Evolutionary conservation across 768 basidiomycete species (phyloP), one percentile per base, ranked within the genome.

Genomic region (Mycena crocata): DNA sequence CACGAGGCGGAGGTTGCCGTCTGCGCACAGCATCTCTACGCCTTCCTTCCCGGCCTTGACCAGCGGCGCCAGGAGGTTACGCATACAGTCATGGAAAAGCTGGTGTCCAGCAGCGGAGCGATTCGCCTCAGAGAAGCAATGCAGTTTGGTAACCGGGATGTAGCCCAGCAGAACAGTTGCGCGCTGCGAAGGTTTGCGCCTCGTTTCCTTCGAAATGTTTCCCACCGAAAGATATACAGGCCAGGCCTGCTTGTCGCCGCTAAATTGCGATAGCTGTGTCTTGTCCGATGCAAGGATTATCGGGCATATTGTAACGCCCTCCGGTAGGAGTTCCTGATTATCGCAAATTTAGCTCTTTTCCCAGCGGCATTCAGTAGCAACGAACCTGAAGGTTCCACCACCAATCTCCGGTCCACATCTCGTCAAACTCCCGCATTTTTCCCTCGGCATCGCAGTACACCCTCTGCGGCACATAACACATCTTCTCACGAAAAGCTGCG

Each of bases 261-360:
- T 56, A 55, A 80, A 76, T 7, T 56, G 52, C 1, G 76, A 75
- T 0, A 82, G 73, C 23, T 71, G 57, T 3, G 77, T 83, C 52
- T 82, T 79, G 65, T 82, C 80, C 0, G 79, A 78, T 0, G 77
- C 62, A 1, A 82, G 48, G n/a, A 83, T 81, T 4, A 82, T 37
- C 0, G 78, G 78, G 2, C 69, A 71, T 2, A 78, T 40, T 3
- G 75, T 67, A 1, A 72, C 71, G 21, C 60, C 46, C 54, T 52
- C 23, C 44, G 66, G 42, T 44, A 57, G 52, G 39, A 32, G 46
- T 66, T 57, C 45, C 72, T 67, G 75, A 72, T 17, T 34, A 31
- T 34, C 6, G 15, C 3, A 2, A 15, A 7, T 2, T 42, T 28
- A 42, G 5, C 30, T 5, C 23, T 56, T 6, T 5, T 5, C n/a